A percentile compares a stretch with the other conserved stretches of the same genome.
Conservation (phyloP, 23 red algal genomes). For the Cyanidium caldarium region DNA sequence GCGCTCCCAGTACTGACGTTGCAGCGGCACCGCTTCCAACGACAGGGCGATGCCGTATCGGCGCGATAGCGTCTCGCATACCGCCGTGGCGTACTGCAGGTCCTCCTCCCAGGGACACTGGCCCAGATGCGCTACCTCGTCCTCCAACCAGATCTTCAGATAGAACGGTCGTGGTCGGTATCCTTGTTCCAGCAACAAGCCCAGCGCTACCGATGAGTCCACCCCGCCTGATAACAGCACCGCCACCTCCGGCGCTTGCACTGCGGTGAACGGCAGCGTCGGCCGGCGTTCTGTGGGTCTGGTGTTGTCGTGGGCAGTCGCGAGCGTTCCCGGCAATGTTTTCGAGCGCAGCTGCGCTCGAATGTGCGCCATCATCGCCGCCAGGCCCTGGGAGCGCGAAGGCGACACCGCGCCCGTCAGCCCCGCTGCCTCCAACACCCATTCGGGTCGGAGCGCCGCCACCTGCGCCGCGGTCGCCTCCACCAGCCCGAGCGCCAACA, state of each 20-base stretch:
- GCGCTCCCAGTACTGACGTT: constrained; percentile 73
- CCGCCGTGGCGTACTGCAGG: constrained; percentile 42
- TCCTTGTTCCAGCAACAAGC: constrained; percentile 41
- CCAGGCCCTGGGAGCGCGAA: too few species aligned
- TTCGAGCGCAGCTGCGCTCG: too few species aligned
- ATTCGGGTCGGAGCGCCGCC: too few species aligned
- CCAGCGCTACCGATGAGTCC: constrained; percentile 78
- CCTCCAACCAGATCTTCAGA: constrained; percentile 91
- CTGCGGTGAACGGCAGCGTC: too few species aligned
- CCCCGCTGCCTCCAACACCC: too few species aligned
- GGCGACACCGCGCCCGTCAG: too few species aligned
- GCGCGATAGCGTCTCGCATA: constrained; percentile 26
- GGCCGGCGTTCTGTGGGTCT: too few species aligned
- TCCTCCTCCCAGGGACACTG: constrained; percentile 97
- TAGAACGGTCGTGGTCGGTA: constrained; percentile 55
- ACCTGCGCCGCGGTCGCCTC: too few species aligned
- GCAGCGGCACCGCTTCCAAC: constrained; percentile 39
- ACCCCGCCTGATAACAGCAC: constrained; percentile 90
- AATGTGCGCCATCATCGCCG: too few species aligned
- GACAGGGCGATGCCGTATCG: constrained; percentile 12
- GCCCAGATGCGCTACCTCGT: constrained; percentile 70
- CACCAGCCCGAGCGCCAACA: too few species aligned
- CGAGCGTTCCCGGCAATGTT: too few species aligned
- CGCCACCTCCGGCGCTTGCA: constrained; percentile 82
- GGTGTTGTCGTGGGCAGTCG: too few species aligned